These are phyloP conservation scores for Rugosomyces carneus DNA, from an alignment of 1,284 basidiomycete species.

Conservation along the genomic window DNA sequence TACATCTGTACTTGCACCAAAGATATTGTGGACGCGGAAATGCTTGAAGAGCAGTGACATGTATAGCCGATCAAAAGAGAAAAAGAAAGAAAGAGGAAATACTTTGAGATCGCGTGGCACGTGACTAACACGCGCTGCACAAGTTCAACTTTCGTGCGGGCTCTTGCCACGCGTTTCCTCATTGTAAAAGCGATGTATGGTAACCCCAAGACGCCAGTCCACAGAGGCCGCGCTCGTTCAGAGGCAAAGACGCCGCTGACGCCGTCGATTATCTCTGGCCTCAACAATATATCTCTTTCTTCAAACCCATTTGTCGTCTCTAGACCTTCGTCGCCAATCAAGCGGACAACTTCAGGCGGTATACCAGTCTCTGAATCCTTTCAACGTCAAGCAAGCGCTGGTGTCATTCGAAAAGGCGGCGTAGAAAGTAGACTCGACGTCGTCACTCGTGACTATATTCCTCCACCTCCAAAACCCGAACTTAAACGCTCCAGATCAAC, in stretches of 20 bases:
- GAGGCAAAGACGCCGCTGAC: constrained; percentile 70
- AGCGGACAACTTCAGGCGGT: constrained; percentile 43
- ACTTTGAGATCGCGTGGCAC: constrained; percentile 1
- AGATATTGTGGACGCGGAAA: constrained; percentile 82
- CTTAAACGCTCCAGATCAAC: constrained; percentile 69
- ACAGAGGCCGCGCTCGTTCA: constrained; percentile 57
- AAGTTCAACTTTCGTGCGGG: constrained; percentile 5
- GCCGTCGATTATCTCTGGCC: constrained; percentile 50
- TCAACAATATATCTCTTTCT: constrained; percentile 47
- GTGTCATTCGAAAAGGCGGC: constrained; percentile 69
- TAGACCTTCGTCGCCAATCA: constrained; percentile 57
- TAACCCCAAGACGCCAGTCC: constrained; percentile 56
- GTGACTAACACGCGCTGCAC: constrained; percentile 4
- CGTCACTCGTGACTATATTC: constrained; percentile 44
- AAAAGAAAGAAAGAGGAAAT: neutral
- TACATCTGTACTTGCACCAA: constrained; percentile 89
- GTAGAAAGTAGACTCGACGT: constrained; percentile 71
- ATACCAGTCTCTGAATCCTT: constrained; percentile 49
- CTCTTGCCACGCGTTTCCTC: neutral
- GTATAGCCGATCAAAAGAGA: neutral
- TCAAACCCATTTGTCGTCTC: constrained; percentile 58
- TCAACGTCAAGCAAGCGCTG: constrained; percentile 54
- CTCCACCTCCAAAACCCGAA: constrained; percentile 47
- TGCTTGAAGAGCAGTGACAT: constrained; percentile 65
- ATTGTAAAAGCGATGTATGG: neutral